Percentiles rank a stretch among this genome's conserved stretches.
These are phyloP conservation scores for Fraxinus velutina DNA, from an alignment of 305 asterid genomes.

Conservation along the genomic window DNA sequence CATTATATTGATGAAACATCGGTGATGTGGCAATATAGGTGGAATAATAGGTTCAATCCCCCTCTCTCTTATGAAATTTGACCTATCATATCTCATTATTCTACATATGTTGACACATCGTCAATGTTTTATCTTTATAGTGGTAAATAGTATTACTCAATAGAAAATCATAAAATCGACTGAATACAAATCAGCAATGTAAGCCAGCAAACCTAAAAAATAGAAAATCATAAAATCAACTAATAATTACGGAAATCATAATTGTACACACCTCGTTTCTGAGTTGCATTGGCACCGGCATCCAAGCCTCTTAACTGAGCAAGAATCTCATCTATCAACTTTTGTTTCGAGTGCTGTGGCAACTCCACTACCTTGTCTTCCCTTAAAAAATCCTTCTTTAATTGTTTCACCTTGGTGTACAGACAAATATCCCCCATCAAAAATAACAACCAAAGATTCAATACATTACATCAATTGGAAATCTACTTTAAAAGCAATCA, in stretches of 20 bases:
- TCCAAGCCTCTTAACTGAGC: constrained; percentile 50
- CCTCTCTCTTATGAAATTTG: no score
- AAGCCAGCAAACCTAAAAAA: not conserved
- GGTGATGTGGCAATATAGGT: no score
- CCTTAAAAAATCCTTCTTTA: constrained; percentile 37
- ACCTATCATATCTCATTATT: no score
- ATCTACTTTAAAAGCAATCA: not conserved
- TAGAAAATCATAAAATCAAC: not conserved
- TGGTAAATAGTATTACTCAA: no score
- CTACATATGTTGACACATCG: no score
- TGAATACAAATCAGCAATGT: not conserved
- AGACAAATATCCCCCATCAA: constrained; percentile 24
- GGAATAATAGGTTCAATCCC: no score
- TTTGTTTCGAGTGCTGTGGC: constrained; percentile 53
- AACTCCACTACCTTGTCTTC: constrained; percentile 51
- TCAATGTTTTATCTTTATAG: no score
- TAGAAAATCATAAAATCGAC: not conserved
- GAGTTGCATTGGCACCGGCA: constrained; percentile 44
- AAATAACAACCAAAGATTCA: not conserved
- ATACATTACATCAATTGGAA: not conserved
- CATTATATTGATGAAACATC: no score
- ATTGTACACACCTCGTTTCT: constrained; percentile 51
- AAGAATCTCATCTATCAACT: constrained; percentile 55
- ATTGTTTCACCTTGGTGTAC: constrained; percentile 52
- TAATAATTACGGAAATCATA: not conserved